Evolutionary conservation across 2,329 filamentous ascomycete species (phyloP), one percentile per base, ranked within the genome.

Genomic region (Pyrenophora graminea): DNA sequence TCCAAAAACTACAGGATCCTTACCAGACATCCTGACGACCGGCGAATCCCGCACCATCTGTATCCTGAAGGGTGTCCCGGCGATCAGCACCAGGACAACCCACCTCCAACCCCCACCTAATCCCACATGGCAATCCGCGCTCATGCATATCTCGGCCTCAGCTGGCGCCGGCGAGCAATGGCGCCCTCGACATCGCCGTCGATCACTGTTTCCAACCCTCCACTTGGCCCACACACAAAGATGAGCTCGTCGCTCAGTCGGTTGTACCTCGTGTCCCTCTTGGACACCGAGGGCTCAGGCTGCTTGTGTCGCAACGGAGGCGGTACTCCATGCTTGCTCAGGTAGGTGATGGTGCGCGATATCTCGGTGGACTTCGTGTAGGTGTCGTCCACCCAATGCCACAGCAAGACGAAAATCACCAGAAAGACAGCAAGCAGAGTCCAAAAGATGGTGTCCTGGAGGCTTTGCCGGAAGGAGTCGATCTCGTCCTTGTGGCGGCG

Each of bases 211-310:
- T 48, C 51, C 27, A 48, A 40, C 15, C 47, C 54, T 19, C 40
- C 38, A 43, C 51, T 39, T 25, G 12, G 23, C 13, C 54, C 54
- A 34, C 50, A 53, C 12, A 56, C 46, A 19, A 49, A 53, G 23
- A 45, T 50, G 9, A 53, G 27, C 13, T 50, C 50, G 34, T 46
- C 46, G 17, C 49, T 43, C 27, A 53, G 36, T n/a, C n/a, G 23
- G 18, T 50, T 46, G 39, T 56, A 56, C 27, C 53, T 45, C 17
- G 42, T 53, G 31, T 56, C 53, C 36, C 46, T 49, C 32, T 36
- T 47, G 25, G 36, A 31, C 21, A 34, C 30, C 9, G 45, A 13
- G 41, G 38, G 6, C 10, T 40, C 37, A 9, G 38, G 33, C 13
- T 37, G 44, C 45, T 42, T 34, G 25, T 19, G 23, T 36, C 17